phyloP scores from a whole-genome alignment of 164 flowering plant genomes.

The Sedum album region DNA sequence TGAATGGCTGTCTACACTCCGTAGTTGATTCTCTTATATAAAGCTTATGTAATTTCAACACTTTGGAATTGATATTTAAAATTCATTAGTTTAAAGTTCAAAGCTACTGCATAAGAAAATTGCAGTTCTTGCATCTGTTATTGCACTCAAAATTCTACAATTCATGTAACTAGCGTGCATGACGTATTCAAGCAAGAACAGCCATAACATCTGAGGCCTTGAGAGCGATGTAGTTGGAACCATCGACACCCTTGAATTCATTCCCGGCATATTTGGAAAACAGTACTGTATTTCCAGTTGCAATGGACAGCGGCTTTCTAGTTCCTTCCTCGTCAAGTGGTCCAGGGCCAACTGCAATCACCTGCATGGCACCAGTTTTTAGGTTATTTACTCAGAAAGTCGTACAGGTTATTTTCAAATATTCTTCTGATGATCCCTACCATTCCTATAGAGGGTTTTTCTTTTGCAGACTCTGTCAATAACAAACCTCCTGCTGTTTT shows the following conservation, averaged over 20 bases:
- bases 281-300: constrained; percentile 65
- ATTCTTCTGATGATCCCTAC: constrained; percentile 23
- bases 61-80: too few species aligned
- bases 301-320: constrained; percentile 42
- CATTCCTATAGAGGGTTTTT: constrained; percentile 81
- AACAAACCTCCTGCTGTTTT: constrained; percentile 85
- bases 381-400: neutral
- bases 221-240: constrained; percentile 67
- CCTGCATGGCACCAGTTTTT: constrained; percentile 23
- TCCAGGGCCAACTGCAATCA: constrained; percentile 85
- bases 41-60: too few species aligned
- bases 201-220: constrained; percentile 89
- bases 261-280: constrained; percentile 90
- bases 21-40: too few species aligned
- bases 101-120: neutral
- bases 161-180: neutral
- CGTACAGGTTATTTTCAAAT: neutral
- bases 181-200: constrained; percentile 45
- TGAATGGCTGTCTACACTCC: too few species aligned
- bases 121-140: neutral
- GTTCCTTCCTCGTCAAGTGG: constrained; percentile 73
- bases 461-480: constrained; percentile 67
- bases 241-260: constrained; percentile 82
- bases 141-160: neutral
- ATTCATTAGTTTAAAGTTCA: too few species aligned